Base-by-base conservation (phyloP, 768 basidiomycete genomes). In the Galerina sulciceps region DNA sequence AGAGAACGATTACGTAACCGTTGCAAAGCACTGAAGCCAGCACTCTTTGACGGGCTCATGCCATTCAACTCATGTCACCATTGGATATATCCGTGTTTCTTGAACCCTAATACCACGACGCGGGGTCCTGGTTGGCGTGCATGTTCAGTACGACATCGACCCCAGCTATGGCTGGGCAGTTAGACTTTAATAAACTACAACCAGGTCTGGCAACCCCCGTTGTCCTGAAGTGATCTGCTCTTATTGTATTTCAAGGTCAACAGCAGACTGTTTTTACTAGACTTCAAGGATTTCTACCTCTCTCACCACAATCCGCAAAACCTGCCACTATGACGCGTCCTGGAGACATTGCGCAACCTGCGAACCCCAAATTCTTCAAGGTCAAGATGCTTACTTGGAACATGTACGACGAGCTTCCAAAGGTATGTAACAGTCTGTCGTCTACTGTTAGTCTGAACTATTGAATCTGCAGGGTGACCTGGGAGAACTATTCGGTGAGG, bases 401-500 rank as follows among this genome's bases (percentile, higher is more conserved):
- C 62, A 93, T 93, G 91, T 88, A 93, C 61, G 90, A 92, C 61
- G 87, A 87, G 0, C 67, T 92, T 5, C 91, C 91, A 31, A 92
- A 90, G 81, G 90, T 86, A 26, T 14, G 34, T 50, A 22, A 18
- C 4, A 14, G 23, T 26, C 36, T 14, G 10, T 14, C 37, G 22
- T 41, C 11, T 54, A 35, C 10, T 15, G 46, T 5, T 20, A 40
- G 40, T 37, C 45, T 36, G 31, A 45, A 47, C 20, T 15, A 37
- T 58, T 6, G 15, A 1, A 20, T n/a, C 36, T 59, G 60, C 54
- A 92, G 90, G 91, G 91, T 6, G 85, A 93, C 66, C 69, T 93
- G 50, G 82, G 84, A 62, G 89, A 92, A 58, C 76, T 93, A 3
- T 74, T 93, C 31, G 90, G 90, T 23, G 76, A 76, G 42, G 84